A percentile compares a stretch with the other conserved stretches of the same genome.
These are phyloP conservation scores for Mucor mucedo DNA, from an alignment of 371 early-diverging fungal species.

Conservation along the genomic window DNA sequence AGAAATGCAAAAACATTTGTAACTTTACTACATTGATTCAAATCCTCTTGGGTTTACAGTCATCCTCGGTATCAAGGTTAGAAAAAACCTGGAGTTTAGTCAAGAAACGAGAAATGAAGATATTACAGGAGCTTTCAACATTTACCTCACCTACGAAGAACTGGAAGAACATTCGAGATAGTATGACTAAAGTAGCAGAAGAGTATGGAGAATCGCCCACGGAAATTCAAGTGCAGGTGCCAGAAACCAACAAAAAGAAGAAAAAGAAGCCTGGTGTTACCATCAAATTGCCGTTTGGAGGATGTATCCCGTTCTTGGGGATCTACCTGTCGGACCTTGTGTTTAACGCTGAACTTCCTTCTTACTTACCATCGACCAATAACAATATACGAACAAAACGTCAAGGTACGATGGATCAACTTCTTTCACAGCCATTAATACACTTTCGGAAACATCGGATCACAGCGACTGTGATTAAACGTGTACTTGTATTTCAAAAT, in stretches of 20 bases:
- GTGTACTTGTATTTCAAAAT: slow-evolving; percentile 63
- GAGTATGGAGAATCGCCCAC: slow-evolving; percentile 61
- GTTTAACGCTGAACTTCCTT: slow-evolving; percentile 69
- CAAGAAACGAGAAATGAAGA: slow-evolving; percentile 48
- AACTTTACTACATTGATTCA: slow-evolving; percentile 71
- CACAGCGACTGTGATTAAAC: slow-evolving; percentile 67
- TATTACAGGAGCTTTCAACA: slow-evolving; percentile 59
- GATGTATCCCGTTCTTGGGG: slow-evolving; percentile 66
- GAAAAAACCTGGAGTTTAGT: slow-evolving; percentile 67
- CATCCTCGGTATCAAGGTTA: slow-evolving; percentile 64
- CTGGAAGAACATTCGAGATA: slow-evolving; percentile 62
- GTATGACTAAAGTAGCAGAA: slow-evolving; percentile 65
- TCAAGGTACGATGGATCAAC: slow-evolving; percentile 11
- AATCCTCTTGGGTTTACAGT: slow-evolving; percentile 67
- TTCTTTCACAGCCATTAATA: slow-evolving; percentile 54
- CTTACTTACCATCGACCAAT: slow-evolving; percentile 51
- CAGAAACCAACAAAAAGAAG: slow-evolving; percentile 26
- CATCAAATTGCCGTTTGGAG: slow-evolving; percentile 58
- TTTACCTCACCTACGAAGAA: slow-evolving; percentile 57
- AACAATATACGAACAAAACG: slow-evolving; percentile 16
- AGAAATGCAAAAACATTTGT: slow-evolving; percentile 68
- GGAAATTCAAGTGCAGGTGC: slow-evolving; percentile 53
- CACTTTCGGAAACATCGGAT: slow-evolving; percentile 70
- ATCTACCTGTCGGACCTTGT: slow-evolving; percentile 71
- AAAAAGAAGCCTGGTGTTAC: slow-evolving; percentile 25